phyloP scores from a whole-genome alignment of 768 basidiomycete species.

The Termitomyces sp. region DNA sequence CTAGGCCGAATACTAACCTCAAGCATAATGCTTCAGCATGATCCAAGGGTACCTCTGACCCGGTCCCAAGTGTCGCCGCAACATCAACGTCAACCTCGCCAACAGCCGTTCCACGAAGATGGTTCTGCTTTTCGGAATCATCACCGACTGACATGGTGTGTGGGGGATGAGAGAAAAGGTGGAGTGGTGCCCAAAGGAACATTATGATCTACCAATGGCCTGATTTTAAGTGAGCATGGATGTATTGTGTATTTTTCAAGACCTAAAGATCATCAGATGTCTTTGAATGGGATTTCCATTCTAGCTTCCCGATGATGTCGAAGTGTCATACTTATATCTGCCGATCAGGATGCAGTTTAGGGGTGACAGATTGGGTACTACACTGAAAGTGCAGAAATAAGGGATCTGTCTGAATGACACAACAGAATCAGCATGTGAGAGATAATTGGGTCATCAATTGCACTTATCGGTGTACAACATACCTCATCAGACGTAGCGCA shows the following conservation, averaged over 20 bases:
- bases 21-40: constrained; percentile 46
- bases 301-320: background rate
- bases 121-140: constrained; percentile 31
- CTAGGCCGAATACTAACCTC: too few relatives aligned
- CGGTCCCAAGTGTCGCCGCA: constrained; percentile 49
- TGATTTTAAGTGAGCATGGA: background rate
- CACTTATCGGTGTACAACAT: too few relatives aligned
- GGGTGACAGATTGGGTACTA: too few relatives aligned
- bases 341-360: too few relatives aligned
- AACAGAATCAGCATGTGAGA: too few relatives aligned
- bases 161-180: too few relatives aligned
- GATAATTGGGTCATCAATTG: too few relatives aligned
- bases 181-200: background rate
- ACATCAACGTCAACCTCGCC: constrained; percentile 46
- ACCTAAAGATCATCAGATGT: background rate
- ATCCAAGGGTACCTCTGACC: constrained; percentile 40
- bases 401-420: too few relatives aligned
- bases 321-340: too few relatives aligned
- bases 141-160: constrained; percentile 32
- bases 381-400: too few relatives aligned
- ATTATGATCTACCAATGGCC: background rate
- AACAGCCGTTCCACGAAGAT: constrained; percentile 24
- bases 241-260: background rate
- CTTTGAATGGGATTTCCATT: too few relatives aligned
- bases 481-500: too few relatives aligned